Evolutionary conservation across 2,329 filamentous ascomycete genomes (phyloP).

Genomic region (Penicillium sp.): DNA sequence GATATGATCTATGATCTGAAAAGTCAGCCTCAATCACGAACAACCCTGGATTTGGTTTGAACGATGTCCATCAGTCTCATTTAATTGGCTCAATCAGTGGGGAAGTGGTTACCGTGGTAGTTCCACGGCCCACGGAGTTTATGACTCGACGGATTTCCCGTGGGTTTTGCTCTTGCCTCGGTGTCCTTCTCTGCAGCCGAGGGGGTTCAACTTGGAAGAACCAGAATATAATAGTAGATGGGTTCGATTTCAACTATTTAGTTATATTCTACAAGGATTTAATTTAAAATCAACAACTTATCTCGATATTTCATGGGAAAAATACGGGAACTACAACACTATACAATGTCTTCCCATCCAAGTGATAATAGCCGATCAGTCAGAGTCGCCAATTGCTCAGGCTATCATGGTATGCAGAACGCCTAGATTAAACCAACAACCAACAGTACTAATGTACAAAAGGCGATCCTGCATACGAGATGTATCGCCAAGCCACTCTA

Average conservation of each 20-base stretch:
- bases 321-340: too few relatives aligned
- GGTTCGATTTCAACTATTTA: not conserved
- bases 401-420: slow-evolving; percentile 25
- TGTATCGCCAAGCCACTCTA: slow-evolving; percentile 38
- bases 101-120: not conserved
- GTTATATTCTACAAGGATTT: not conserved
- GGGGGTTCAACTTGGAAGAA: not conserved
- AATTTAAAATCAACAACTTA: not conserved
- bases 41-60: not conserved
- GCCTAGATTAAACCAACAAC: not conserved
- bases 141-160: not conserved
- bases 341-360: not conserved
- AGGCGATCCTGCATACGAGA: slow-evolving; percentile 39
- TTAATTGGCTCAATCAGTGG: not conserved
- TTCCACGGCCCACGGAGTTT: not conserved
- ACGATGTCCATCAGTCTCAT: not conserved
- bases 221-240: not conserved
- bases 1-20: not conserved
- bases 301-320: not conserved
- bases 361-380: slow-evolving; percentile 20
- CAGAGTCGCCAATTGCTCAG: slow-evolving; percentile 38
- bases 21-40: not conserved
- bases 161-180: not conserved
- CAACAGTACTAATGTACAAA: not conserved
- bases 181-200: not conserved